A percentile compares a stretch with the other conserved stretches of the same genome.
Evolutionary conservation across 306 rosid species (phyloP).

Genomic region (Trifolium dubium): DNA sequence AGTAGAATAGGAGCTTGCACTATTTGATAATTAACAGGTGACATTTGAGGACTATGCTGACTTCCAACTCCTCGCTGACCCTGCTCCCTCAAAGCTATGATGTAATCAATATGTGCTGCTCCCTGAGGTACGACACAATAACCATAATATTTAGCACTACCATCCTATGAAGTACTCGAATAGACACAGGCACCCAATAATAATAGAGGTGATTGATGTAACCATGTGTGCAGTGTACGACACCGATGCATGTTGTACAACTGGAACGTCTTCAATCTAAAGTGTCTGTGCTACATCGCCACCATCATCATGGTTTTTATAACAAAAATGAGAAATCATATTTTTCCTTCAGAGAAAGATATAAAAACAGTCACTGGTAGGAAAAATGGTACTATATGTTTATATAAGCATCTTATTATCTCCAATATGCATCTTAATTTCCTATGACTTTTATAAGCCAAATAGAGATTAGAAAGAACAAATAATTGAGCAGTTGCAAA

Average conservation of each 20-base stretch:
- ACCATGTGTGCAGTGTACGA: not conserved
- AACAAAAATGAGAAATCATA: not conserved
- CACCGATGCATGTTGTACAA: not conserved
- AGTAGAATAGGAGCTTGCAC: constrained; percentile 90
- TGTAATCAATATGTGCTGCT: constrained; percentile 92
- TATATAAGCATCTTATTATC: not conserved
- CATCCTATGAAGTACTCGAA: not conserved
- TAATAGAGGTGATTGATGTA: too few relatives aligned
- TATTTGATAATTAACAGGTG: constrained; percentile 91
- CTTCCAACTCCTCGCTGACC: constrained; percentile 88
- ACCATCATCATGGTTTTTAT: not conserved
- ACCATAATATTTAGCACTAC: constrained; percentile 24
- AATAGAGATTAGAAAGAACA: not conserved
- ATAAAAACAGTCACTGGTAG: not conserved
- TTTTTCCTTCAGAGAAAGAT: not conserved
- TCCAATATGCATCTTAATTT: not conserved
- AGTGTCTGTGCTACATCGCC: not conserved
- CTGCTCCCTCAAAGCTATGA: constrained; percentile 96
- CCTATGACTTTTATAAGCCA: not conserved
- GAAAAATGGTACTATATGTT: not conserved
- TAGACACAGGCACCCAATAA: not conserved
- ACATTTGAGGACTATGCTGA: constrained; percentile 97
- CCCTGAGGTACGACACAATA: constrained; percentile 60
- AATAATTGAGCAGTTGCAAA: not conserved
- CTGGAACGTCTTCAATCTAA: not conserved